Evolutionary conservation across 176 grass and related monocot genomes (phyloP), one percentile per base, ranked within the genome.

Genomic region (Chloris gayana): DNA sequence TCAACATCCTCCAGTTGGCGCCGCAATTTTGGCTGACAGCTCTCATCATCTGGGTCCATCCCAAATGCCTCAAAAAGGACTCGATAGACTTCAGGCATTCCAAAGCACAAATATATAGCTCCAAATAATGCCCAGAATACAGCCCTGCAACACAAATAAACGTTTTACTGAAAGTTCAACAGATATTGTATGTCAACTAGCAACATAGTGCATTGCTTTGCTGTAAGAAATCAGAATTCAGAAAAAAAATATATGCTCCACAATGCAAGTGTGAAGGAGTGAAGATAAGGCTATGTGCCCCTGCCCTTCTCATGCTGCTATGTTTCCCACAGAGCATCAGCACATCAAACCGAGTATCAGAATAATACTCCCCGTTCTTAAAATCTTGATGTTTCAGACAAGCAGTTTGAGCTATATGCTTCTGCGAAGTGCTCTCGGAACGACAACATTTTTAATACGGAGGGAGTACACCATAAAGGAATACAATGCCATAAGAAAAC

Each of bases 81-180:
- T 65, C 96, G 88, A 62, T 99, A 99, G 34, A 99, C 96, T 87
- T 99, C 96, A 70, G 96, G 96, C 92, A 99, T 91, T 53, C 96
- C 96, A 93, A 93, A 99, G 74, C 96, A 99, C 72, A 99, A 78
- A 91, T 91, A 99, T 91, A 99, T 99, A 58, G 96, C 96, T 84
- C 92, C 96, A 91, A 99, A 95, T 53, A 99, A 49, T 88, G 96
- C 96, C 96, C 96, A 95, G 77, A 99, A 99, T 69, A 95, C 92
- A 83, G 92, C 90, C 78, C 96, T 99, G 73, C 3, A 27, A 85
- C 9, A 76, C 32, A 87, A n/a, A 80, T 58, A 70, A 26, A 45
- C 35, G 78, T 51, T 74, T 73, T 74, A 54, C 17, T 71, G 0
- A 81, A 64, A 47, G 9, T 72, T 25, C 5, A 24, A 4, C 4